Conservation (phyloP, 306 rosid species). For the Inga leiocalycina region DNA sequence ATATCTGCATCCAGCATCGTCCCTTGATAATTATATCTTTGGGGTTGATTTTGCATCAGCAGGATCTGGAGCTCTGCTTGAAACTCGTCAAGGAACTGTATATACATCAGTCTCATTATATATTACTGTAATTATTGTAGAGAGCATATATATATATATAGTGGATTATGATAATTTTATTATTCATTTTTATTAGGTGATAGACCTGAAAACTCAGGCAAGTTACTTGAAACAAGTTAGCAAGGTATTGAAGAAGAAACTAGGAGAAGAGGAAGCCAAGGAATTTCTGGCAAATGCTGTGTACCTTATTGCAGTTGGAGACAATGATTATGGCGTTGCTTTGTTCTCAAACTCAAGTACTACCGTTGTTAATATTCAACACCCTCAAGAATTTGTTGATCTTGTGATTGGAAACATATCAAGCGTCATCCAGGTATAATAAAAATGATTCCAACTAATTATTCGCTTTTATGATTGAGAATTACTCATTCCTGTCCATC, state of each 20-base stretch:
- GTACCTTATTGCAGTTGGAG: background rate
- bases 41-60: slow-evolving; percentile 52
- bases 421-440: slow-evolving; percentile 31
- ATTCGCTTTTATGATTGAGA: too few species aligned
- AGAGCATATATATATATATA: too few species aligned
- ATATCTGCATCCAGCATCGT: slow-evolving; percentile 36
- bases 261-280: slow-evolving; percentile 35
- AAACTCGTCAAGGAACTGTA: background rate
- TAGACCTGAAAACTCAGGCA: slow-evolving; percentile 43
- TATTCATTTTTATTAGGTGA: slow-evolving; percentile 27
- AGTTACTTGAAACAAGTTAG: slow-evolving; percentile 33
- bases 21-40: background rate
- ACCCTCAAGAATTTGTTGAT: slow-evolving; percentile 36
- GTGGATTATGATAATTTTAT: background rate
- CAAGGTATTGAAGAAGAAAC: slow-evolving; percentile 27
- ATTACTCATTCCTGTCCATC: too few species aligned
- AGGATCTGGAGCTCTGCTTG: slow-evolving; percentile 34
- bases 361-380: background rate
- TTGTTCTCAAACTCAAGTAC: slow-evolving; percentile 3
- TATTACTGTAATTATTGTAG: too few species aligned
- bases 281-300: background rate
- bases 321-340: slow-evolving; percentile 43
- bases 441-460: slow-evolving; percentile 12
- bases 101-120: background rate
- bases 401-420: slow-evolving; percentile 54